These are phyloP conservation scores for Collybia sordida DNA, from an alignment of 768 basidiomycete species.

Conservation along the genomic window DNA sequence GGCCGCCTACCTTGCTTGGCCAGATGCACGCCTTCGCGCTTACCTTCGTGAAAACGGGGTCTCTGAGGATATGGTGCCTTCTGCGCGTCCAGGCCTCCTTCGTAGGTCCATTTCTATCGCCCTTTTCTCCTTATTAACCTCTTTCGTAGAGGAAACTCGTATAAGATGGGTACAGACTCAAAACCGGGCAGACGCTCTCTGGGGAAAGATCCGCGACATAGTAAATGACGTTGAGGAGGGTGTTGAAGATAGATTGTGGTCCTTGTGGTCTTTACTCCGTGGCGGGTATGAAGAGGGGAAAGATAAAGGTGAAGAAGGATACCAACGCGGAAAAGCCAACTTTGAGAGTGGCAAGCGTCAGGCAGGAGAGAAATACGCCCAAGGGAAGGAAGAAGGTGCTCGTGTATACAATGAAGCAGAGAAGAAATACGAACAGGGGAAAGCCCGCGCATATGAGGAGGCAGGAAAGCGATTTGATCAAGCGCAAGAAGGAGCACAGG, in stretches of 20 bases:
- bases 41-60: slow-evolving; percentile 81
- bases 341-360: slow-evolving; percentile 20
- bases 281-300: slow-evolving; percentile 31
- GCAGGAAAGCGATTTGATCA: slow-evolving; percentile 22
- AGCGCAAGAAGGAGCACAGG: slow-evolving; percentile 20
- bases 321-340: slow-evolving; percentile 27
- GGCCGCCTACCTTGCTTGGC: slow-evolving; percentile 82
- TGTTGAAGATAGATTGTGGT: slow-evolving; percentile 73
- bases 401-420: slow-evolving; percentile 18
- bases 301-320: slow-evolving; percentile 21
- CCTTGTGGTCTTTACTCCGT: slow-evolving; percentile 43
- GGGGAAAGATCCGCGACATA: slow-evolving; percentile 62
- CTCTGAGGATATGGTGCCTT: slow-evolving; percentile 66
- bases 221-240: slow-evolving; percentile 67
- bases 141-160: slow-evolving; percentile 54
- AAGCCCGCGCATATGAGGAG: slow-evolving; percentile 18
- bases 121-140: no score
- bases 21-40: slow-evolving; percentile 88
- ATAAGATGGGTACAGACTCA: slow-evolving; percentile 76
- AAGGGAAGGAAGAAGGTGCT: slow-evolving; percentile 18
- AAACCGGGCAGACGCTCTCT: slow-evolving; percentile 53
- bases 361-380: slow-evolving; percentile 19
- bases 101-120: slow-evolving; percentile 25
- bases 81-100: slow-evolving; percentile 71
- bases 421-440: slow-evolving; percentile 21